Conservation (phyloP, 768 basidiomycete genomes). For the Pleurotus eryngii region DNA sequence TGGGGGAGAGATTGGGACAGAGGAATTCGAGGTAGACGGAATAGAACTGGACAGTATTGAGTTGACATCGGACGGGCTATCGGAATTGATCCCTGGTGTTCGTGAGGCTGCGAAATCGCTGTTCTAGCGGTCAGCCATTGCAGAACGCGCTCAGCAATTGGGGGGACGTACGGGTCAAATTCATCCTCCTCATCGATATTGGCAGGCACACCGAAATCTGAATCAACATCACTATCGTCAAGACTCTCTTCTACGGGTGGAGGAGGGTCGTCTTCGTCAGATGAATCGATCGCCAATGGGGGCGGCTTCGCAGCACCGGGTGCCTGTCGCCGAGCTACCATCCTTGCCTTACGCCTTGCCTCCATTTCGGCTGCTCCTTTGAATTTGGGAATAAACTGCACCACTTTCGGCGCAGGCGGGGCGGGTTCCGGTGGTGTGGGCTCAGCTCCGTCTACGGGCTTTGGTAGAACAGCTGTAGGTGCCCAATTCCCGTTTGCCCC, state of each 20-base stretch:
- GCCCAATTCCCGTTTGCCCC: conserved; percentile 27
- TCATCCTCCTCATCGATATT: conserved; percentile 68
- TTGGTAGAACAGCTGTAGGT: conserved; percentile 16
- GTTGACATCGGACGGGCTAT: conserved; percentile 59
- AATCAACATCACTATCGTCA: conserved; percentile 45
- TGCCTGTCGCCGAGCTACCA: conserved; percentile 59
- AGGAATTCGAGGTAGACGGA: conserved; percentile 54
- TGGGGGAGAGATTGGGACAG: conserved; percentile 47
- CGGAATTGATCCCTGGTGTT: conserved; percentile 45
- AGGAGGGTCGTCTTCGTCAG: conserved; percentile 49
- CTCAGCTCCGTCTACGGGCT: background rate
- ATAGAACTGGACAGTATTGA: conserved; percentile 57
- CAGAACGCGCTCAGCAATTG: background rate
- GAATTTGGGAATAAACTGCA: conserved; percentile 74
- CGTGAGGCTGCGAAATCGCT: conserved; percentile 72
- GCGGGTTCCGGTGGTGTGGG: conserved; percentile 1
- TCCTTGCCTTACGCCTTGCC: conserved; percentile 57
- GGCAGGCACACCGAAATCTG: conserved; percentile 45
- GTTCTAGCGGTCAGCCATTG: conserved; percentile 5
- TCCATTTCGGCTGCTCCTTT: conserved; percentile 89
- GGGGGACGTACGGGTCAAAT: conserved; percentile 68
- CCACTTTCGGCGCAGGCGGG: conserved; percentile 43
- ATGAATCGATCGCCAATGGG: conserved; percentile 26
- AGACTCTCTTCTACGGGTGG: conserved; percentile 45
- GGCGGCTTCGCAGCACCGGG: conserved; percentile 27